phyloP scores from a whole-genome alignment of 495 filamentous ascomycete species.

The Aspergillus leporis region DNA sequence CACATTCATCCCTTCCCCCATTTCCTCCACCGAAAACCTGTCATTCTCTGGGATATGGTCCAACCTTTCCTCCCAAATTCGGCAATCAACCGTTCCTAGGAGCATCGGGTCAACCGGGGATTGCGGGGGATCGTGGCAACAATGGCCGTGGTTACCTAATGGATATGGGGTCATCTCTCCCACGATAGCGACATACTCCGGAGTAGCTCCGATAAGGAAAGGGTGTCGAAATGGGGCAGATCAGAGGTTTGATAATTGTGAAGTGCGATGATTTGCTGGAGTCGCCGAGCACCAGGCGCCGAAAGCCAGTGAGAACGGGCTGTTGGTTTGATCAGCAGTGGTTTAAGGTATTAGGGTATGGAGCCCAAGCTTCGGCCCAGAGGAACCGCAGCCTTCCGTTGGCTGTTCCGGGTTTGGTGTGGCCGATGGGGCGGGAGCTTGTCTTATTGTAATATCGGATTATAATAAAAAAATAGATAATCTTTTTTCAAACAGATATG shows the following conservation, averaged over 20 bases:
- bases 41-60: slow-evolving; percentile 1
- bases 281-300: slow-evolving; percentile 9
- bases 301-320: slow-evolving; percentile 10
- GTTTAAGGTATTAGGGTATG: background rate
- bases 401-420: background rate
- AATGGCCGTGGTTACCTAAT: slow-evolving; percentile 24
- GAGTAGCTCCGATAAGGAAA: slow-evolving; percentile 6
- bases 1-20: slow-evolving; percentile 1
- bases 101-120: background rate
- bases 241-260: background rate
- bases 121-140: slow-evolving; percentile 12
- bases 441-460: slow-evolving; percentile 4
- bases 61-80: background rate
- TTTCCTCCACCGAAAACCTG: slow-evolving; percentile 10
- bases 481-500: background rate
- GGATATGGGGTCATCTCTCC: slow-evolving; percentile 25
- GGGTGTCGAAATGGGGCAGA: background rate
- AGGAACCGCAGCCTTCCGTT: background rate
- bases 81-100: slow-evolving; percentile 7
- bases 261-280: slow-evolving; percentile 5
- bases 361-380: slow-evolving; percentile 5
- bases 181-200: slow-evolving; percentile 1
- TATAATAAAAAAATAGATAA: slow-evolving; percentile 1
- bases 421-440: background rate
- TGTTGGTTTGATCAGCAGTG: background rate